Evolutionary conservation across 345 rosid genomes (phyloP).

Genomic region (Eucalyptus curtisii): DNA sequence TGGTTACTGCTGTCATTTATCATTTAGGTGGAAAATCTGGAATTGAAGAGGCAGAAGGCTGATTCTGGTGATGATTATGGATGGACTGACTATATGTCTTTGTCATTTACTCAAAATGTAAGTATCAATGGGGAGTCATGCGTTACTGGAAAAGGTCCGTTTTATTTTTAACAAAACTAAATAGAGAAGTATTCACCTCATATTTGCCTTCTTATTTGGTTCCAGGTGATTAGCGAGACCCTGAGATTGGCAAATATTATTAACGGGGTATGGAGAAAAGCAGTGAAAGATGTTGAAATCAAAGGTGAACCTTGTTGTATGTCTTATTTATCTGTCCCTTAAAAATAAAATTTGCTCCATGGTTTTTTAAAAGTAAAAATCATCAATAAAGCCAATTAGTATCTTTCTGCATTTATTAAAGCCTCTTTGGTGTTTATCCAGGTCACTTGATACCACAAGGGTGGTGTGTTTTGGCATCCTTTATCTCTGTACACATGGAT

Average conservation of each 20-base stretch:
- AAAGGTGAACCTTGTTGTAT: constrained; percentile 36
- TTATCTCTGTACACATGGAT: constrained; percentile 86
- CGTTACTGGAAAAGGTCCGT: not conserved
- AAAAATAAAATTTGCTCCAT: not conserved
- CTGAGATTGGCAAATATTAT: constrained; percentile 83
- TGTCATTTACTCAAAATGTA: constrained; percentile 90
- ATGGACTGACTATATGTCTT: constrained; percentile 81
- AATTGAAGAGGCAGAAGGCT: constrained; percentile 53
- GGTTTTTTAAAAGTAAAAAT: not conserved
- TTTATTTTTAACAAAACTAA: not conserved
- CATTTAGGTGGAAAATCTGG: constrained; percentile 75
- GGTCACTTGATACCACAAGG: constrained; percentile 87
- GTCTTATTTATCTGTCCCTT: not conserved
- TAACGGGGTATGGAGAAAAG: constrained; percentile 92
- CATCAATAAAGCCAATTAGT: not conserved
- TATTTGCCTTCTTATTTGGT: not conserved
- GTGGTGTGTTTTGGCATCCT: constrained; percentile 89
- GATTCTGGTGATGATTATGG: constrained; percentile 28
- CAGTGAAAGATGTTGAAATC: constrained; percentile 71
- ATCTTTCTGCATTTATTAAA: not conserved
- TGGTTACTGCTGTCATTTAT: not conserved
- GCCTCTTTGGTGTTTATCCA: constrained; percentile 15
- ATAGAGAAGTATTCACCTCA: not conserved
- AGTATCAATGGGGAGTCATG: constrained; percentile 1
- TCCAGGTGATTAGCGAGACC: constrained; percentile 86